Evolutionary conservation across 116 monocot species (phyloP).

Genomic region (Cymodocea nodosa): DNA sequence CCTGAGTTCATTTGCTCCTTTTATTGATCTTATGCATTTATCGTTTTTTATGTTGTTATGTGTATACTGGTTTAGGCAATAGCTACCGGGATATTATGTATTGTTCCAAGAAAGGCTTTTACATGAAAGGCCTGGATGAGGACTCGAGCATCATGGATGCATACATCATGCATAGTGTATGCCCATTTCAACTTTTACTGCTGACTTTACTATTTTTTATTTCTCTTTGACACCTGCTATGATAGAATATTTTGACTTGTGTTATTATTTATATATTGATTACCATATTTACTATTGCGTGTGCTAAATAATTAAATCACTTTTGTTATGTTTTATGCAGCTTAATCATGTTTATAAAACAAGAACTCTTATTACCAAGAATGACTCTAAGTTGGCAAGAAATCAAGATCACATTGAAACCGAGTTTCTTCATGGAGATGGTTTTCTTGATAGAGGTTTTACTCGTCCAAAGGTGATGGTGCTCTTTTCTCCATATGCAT

Average conservation of each 20-base stretch:
- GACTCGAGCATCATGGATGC: conserved; percentile 87
- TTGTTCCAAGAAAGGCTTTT: conserved; percentile 87
- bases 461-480: conserved; percentile 87
- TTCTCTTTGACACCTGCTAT: too few species aligned
- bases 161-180: conserved; percentile 90
- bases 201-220: too few species aligned
- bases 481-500: background rate
- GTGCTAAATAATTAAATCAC: too few species aligned
- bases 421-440: conserved; percentile 35
- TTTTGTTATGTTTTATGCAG: conserved; percentile 23
- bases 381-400: conserved; percentile 56
- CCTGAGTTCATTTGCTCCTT: too few species aligned
- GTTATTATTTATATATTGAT: too few species aligned
- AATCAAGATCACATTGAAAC: conserved; percentile 28
- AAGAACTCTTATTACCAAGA: conserved; percentile 62
- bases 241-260: too few species aligned
- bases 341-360: conserved; percentile 80
- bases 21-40: too few species aligned
- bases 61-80: conserved; percentile 35
- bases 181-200: background rate
- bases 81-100: conserved; percentile 88
- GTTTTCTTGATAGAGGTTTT: conserved; percentile 89
- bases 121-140: conserved; percentile 52
- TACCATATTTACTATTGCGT: background rate
- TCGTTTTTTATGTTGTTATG: too few species aligned